These are phyloP conservation scores for Phoma sp. DNA, from an alignment of 2,329 filamentous ascomycete genomes.

Conservation along the genomic window DNA sequence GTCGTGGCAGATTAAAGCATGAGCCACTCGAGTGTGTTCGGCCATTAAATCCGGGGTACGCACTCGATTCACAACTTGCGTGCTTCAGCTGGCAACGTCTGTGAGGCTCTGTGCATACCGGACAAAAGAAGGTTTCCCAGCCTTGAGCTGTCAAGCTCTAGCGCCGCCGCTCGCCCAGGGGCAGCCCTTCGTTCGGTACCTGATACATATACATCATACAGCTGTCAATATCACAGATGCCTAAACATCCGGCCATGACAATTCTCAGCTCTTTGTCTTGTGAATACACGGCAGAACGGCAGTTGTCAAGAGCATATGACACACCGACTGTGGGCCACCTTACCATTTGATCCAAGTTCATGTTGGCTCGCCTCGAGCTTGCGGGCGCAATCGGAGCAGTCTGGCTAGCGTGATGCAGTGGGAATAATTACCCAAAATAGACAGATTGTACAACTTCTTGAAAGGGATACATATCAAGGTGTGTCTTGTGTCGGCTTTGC, in stretches of 20 bases:
- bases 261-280: neutral
- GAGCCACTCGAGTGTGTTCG: constrained; percentile 12
- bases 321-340: constrained; percentile 6
- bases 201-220: constrained; percentile 1
- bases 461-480: constrained; percentile 12
- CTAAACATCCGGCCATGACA: neutral
- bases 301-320: constrained; percentile 1
- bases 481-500: constrained; percentile 2
- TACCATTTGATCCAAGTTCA: neutral
- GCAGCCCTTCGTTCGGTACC: neutral
- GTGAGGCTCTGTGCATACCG: constrained; percentile 30
- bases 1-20: constrained; percentile 14
- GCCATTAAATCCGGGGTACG: constrained; percentile 19
- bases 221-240: neutral
- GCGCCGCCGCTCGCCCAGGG: constrained; percentile 26
- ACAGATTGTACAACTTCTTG: constrained; percentile 1
- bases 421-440: constrained; percentile 8
- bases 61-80: constrained; percentile 16
- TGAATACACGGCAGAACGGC: constrained; percentile 7
- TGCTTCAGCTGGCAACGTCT: constrained; percentile 21
- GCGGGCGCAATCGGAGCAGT: constrained; percentile 11
- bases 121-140: constrained; percentile 24
- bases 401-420: constrained; percentile 4
- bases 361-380: constrained; percentile 10
- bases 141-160: constrained; percentile 21